Base-by-base conservation (phyloP, 2,329 filamentous ascomycete species). In the Dothideomycetidae sp. region DNA sequence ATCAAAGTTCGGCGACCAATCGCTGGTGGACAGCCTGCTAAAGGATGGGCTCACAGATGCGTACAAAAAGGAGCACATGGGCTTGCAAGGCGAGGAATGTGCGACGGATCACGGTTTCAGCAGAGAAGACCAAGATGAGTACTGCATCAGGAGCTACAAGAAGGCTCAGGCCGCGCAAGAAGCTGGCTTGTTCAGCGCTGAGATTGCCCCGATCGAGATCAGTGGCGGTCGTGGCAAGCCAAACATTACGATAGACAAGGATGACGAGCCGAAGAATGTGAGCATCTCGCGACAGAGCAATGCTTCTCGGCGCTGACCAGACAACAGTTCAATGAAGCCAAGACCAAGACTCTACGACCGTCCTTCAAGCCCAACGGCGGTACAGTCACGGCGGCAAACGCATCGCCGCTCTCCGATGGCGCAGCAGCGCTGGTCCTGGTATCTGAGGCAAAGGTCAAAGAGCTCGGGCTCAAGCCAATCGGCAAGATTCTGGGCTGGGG, bases 401-500 rank as follows among this genome's bases (percentile, higher is more conserved):
- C 90, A 21, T 92, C 90, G 1, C 90, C 90, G 36, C 75, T 98
- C 53, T 94, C 92, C 56, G 90, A 98, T 58, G 90, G 90, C 48
- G 88, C 85, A 37, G 80, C 86, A 14, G 90, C 90, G 42, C 67
- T 96, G 43, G 82, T 98, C 42, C 79, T 98, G 47, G 84, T 92
- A 50, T 94, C 86, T 29, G 88, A 94, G 67, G 79, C 79, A 42
- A 93, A 92, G 64, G 69, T 98, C 53, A 86, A 93, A 70, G 78
- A 90, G 64, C 78, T 94, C 48, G 77, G 77, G 53, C 70, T 96
- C 47, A 94, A 81, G 63, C 90, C 90, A 40, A 71, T 98, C 46
- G 90, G 84, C 56, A 93, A 92, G 72, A 96, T 98, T 54, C 78
- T 90, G 44, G 90, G 90, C 53, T 98, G 90, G 90, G 90, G 78